Evolutionary conservation across 345 rosid genomes (phyloP).

Genomic region (Salix brachista): DNA sequence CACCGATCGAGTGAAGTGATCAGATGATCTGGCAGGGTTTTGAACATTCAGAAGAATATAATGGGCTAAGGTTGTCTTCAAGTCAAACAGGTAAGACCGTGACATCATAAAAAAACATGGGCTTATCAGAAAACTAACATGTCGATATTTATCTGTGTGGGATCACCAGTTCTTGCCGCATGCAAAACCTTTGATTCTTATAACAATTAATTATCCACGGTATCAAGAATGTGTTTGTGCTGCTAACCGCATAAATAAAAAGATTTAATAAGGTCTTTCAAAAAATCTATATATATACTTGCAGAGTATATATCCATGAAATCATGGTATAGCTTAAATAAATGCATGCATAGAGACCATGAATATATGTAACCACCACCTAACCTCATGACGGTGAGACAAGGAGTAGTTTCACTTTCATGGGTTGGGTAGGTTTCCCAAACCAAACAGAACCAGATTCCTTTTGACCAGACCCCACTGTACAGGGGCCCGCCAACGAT

Average conservation of each 20-base stretch:
- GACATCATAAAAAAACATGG: conserved; percentile 42
- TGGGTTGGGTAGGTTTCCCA: conserved; percentile 31
- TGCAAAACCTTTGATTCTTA: not conserved
- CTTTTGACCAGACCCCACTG: conserved; percentile 4
- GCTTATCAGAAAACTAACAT: conserved; percentile 1
- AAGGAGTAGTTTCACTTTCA: conserved; percentile 32
- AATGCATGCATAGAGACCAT: no score
- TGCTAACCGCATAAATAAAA: no score
- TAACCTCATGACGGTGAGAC: conserved; percentile 19
- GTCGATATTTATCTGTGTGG: not conserved
- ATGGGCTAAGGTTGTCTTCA: conserved; percentile 21
- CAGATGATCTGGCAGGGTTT: not conserved
- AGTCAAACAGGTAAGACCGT: conserved; percentile 57
- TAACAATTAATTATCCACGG: not conserved
- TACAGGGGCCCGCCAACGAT: conserved; percentile 1
- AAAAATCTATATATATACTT: not conserved
- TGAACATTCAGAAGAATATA: conserved; percentile 13
- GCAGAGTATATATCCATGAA: not conserved
- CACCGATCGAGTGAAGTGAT: not conserved
- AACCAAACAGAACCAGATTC: conserved; percentile 29
- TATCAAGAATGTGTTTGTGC: no score
- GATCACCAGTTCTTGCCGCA: not conserved
- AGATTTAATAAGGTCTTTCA: no score
- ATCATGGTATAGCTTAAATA: no score
- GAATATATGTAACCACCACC: not conserved